Evolutionary conservation across 1,284 basidiomycete species (phyloP), one percentile per base, ranked within the genome.

Genomic region (Irpex sp.): DNA sequence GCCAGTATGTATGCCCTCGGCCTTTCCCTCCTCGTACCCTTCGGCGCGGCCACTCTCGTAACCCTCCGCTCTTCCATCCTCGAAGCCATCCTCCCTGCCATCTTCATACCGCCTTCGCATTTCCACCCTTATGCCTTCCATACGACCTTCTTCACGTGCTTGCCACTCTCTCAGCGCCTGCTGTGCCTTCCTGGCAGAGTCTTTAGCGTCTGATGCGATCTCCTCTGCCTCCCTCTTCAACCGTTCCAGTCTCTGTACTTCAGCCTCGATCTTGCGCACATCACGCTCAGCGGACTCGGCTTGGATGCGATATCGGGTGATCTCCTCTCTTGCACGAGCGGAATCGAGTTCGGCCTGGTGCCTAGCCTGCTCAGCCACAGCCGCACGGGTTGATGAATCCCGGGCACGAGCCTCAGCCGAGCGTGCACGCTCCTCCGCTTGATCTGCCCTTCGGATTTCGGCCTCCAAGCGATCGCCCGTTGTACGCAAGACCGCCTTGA

Each of bases 401-500:
- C 76, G 81, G 59, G 79, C 78, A 56, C 78, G 78, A 15, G 75
- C 70, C 72, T 88, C 86, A 40, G 86, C 82, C 47, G 77, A 77
- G 61, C 82, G 81, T 54, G 84, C 85, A 31, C 85, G 81, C 49
- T 76, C 70, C 60, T 81, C 81, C 0, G 83, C 82, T 47, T 81
- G 77, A 60, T 83, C 82, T 31, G 82, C 84, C 55, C 82, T 77
- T 51, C 80, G 79, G 62, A 79, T 82, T 74, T 88, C 86, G 62
- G 79, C 75, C 69, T 88, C 84, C 36, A 89, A 77, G 51, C 81
- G 79, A 59, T 86, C 84, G 40, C 79, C 80, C 4, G 85, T 81
- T 57, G 75, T 76, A 61, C 81, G 79, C 31, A 89, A 77, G 38
- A 86, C 71, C 40, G 79, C 77, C 71, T 86, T 88, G 65, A 89